Evolutionary conservation across 495 filamentous ascomycete species (phyloP).

Genomic region (Elaphomyces granulatus): DNA sequence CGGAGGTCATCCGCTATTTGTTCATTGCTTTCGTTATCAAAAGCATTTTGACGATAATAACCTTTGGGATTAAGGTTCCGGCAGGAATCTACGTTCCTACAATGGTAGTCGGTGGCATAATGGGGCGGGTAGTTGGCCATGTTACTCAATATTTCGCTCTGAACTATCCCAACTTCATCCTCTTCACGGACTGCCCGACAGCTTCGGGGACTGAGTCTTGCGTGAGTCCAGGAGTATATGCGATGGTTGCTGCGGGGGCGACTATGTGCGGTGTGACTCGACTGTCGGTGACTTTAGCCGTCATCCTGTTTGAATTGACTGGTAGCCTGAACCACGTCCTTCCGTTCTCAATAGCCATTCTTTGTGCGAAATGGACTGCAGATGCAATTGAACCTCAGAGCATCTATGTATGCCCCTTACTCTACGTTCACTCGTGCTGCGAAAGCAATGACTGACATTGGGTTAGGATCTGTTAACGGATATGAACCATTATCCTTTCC

Average conservation of each 20-base stretch:
- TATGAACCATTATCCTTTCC: constrained; percentile 92
- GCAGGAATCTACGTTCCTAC: constrained; percentile 95
- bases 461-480: constrained; percentile 74
- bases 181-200: constrained; percentile 62
- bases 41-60: constrained; percentile 70
- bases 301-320: constrained; percentile 92
- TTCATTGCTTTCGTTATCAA: constrained; percentile 78
- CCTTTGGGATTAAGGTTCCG: constrained; percentile 90
- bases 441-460: constrained; percentile 12
- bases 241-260: constrained; percentile 82
- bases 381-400: constrained; percentile 89
- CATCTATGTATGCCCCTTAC: constrained; percentile 81
- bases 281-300: constrained; percentile 82
- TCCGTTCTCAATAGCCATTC: constrained; percentile 81
- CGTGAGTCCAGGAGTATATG: constrained; percentile 91
- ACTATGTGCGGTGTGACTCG: constrained; percentile 98
- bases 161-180: constrained; percentile 49
- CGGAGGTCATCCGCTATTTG: constrained; percentile 52
- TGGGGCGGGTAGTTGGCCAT: constrained; percentile 82
- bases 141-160: constrained; percentile 69
- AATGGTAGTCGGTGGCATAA: constrained; percentile 93
- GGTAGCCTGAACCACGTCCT: constrained; percentile 90
- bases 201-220: constrained; percentile 61
- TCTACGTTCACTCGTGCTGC: neutral
- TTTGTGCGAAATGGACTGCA: constrained; percentile 95